Conservation (phyloP, 305 asterid genomes). For the Fraxinus paxiana region DNA sequence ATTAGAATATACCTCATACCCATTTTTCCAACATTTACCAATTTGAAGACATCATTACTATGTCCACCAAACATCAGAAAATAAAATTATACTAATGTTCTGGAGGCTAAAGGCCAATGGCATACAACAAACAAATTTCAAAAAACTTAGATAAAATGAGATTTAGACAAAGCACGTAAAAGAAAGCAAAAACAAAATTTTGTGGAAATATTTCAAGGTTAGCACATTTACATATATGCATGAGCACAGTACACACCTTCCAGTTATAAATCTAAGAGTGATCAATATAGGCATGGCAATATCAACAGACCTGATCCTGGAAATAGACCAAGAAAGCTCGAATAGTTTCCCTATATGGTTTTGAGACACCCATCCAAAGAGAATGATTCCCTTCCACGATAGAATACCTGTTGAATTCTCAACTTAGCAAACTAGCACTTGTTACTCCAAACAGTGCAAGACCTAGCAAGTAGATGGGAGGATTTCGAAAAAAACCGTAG, state of each 20-base stretch:
- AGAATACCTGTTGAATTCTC: slow-evolving; percentile 60
- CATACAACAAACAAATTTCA: neutral
- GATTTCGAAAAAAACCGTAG: neutral
- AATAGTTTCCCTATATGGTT: slow-evolving; percentile 93
- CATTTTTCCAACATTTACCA: neutral
- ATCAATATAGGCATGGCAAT: slow-evolving; percentile 5
- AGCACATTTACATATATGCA: slow-evolving; percentile 1
- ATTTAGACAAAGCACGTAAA: neutral
- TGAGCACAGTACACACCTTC: neutral
- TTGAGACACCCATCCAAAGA: slow-evolving; percentile 84
- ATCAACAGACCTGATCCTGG: slow-evolving; percentile 76
- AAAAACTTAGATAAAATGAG: neutral
- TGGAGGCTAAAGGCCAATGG: neutral
- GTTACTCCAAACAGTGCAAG: slow-evolving; percentile 14
- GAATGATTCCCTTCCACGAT: slow-evolving; percentile 88
- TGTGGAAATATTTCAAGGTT: slow-evolving; percentile 2
- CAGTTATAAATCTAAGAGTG: slow-evolving; percentile 11
- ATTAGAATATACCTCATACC: neutral
- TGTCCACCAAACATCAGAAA: neutral
- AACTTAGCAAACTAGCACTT: slow-evolving; percentile 28
- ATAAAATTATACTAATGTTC: neutral
- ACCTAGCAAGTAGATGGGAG: slow-evolving; percentile 16
- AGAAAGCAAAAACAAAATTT: neutral
- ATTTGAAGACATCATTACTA: neutral
- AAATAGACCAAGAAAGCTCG: slow-evolving; percentile 89